Evolutionary conservation across 1,284 basidiomycete genomes (phyloP).

Genomic region (Boletus semigastroideus): DNA sequence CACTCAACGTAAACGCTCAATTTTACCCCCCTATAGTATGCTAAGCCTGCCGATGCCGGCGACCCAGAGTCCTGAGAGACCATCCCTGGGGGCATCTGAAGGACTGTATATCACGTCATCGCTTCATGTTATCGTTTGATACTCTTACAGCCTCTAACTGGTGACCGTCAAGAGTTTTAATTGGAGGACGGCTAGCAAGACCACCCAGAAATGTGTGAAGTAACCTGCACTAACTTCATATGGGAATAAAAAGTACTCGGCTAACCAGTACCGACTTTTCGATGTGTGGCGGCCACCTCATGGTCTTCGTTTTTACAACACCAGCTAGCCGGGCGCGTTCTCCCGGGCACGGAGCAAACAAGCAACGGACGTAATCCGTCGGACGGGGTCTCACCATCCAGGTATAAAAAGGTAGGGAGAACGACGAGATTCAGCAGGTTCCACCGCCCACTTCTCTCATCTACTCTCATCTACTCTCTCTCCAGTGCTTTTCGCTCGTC

Average conservation of each 20-base stretch:
- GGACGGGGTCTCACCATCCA: not conserved
- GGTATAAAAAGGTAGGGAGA: not conserved
- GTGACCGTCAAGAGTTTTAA: too few relatives aligned
- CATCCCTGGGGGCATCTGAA: too few relatives aligned
- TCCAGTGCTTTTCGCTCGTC: not conserved
- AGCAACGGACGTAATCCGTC: not conserved
- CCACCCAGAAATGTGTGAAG: not conserved
- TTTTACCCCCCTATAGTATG: not conserved
- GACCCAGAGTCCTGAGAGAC: conserved; percentile 1
- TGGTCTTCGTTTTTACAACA: not conserved
- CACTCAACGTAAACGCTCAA: not conserved
- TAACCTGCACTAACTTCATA: not conserved
- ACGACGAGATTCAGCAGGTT: not conserved
- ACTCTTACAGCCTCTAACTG: too few relatives aligned
- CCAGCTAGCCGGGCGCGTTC: not conserved
- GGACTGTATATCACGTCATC: too few relatives aligned
- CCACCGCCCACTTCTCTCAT: not conserved
- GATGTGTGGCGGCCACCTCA: too few relatives aligned
- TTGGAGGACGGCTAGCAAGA: too few relatives aligned
- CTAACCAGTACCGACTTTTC: too few relatives aligned
- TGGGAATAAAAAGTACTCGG: too few relatives aligned
- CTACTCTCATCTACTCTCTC: not conserved
- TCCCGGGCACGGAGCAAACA: not conserved
- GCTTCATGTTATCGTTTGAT: too few relatives aligned
- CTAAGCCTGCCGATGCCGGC: too few relatives aligned